Percentiles rank a stretch among this genome's conserved stretches.
These are phyloP conservation scores for Graphium sp. DNA, from an alignment of 2,329 filamentous ascomycete species.

Conservation along the genomic window DNA sequence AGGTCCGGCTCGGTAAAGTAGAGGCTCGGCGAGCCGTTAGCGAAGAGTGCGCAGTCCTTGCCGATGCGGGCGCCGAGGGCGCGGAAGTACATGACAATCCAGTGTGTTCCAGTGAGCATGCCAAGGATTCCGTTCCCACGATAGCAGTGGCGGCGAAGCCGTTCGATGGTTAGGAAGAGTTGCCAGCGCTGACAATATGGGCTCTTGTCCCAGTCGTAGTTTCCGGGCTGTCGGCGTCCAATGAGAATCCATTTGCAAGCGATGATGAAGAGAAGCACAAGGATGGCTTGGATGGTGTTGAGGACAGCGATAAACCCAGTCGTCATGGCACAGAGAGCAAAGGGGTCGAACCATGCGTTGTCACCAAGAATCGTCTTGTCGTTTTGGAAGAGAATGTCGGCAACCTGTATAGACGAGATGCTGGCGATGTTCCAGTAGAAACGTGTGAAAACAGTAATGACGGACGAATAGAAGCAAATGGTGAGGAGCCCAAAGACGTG, in stretches of 20 bases:
- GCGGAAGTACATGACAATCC: conserved; percentile 33
- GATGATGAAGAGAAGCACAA: conserved; percentile 23
- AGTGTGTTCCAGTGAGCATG: conserved; percentile 34
- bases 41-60: conserved; percentile 35
- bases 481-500: conserved; percentile 25
- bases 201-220: conserved; percentile 39
- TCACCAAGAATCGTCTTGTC: conserved; percentile 7
- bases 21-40: conserved; percentile 30
- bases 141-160: conserved; percentile 29
- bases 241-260: conserved; percentile 32
- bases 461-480: conserved; percentile 31
- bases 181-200: conserved; percentile 43
- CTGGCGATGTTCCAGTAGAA: conserved; percentile 33
- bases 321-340: conserved; percentile 22
- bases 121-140: conserved; percentile 30
- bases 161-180: conserved; percentile 32
- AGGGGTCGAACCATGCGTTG: conserved; percentile 12
- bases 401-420: conserved; percentile 28
- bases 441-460: conserved; percentile 24
- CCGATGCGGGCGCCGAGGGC: conserved; percentile 35
- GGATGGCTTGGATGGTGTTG: conserved; percentile 21
- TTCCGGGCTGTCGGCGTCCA: conserved; percentile 29
- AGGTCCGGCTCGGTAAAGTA: conserved; percentile 42
- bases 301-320: conserved; percentile 21
- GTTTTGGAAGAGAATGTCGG: conserved; percentile 15